Evolutionary conservation across 139 green algal species (phyloP).

Genomic region (Picochlorum costavermella): DNA sequence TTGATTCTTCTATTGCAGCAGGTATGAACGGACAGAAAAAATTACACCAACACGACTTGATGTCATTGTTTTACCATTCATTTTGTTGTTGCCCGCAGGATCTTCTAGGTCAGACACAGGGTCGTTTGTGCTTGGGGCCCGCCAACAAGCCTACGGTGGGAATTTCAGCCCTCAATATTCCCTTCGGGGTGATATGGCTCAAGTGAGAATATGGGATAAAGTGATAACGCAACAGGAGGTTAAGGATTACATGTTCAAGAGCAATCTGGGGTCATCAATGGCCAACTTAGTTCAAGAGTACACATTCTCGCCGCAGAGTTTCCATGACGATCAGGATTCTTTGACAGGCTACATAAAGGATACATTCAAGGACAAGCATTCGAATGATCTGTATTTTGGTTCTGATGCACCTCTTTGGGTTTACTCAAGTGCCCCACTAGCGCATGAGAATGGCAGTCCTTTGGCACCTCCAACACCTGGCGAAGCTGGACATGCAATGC

Average conservation of each 20-base stretch:
- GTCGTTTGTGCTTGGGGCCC: constrained; percentile 66
- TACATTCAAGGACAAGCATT: constrained; percentile 5
- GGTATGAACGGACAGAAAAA: neutral
- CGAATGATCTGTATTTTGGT: constrained; percentile 54
- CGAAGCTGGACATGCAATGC: constrained; percentile 55
- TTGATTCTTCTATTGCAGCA: constrained; percentile 44
- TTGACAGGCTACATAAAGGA: neutral
- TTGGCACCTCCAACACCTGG: constrained; percentile 41
- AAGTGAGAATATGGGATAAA: constrained; percentile 61
- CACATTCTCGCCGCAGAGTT: constrained; percentile 36
- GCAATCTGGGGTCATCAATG: constrained; percentile 9
- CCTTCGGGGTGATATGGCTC: constrained; percentile 58
- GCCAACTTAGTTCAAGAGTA: constrained; percentile 44
- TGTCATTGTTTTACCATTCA: neutral
- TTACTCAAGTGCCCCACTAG: constrained; percentile 61
- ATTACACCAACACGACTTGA: neutral
- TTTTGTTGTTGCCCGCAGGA: neutral
- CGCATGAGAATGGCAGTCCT: constrained; percentile 35
- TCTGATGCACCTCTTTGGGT: constrained; percentile 45
- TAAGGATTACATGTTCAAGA: neutral
- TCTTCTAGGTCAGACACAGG: constrained; percentile 10
- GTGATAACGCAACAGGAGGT: constrained; percentile 32
- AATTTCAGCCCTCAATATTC: constrained; percentile 64
- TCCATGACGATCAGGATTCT: neutral
- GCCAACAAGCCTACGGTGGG: constrained; percentile 73